Conservation (phyloP, 1,139 yeast species). For the Yamadazyma epiphylla region DNA sequence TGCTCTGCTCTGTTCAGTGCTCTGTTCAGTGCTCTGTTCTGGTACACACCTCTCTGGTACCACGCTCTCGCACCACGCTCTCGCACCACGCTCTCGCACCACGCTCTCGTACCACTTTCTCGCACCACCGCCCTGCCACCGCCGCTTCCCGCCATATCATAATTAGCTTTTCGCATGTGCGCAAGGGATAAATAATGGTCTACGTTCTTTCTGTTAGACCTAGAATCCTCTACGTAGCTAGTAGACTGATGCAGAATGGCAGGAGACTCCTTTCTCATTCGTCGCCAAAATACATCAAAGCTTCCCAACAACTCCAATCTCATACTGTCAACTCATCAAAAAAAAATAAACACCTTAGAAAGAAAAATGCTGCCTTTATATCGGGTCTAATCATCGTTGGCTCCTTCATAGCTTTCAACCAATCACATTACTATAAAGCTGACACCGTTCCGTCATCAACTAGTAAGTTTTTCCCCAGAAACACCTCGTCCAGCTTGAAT, state of each 20-base stretch:
- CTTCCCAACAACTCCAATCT: constrained; percentile 1
- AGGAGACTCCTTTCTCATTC: constrained; percentile 10
- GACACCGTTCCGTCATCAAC: constrained; percentile 35
- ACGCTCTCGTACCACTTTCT: background rate
- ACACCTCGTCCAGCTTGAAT: constrained; percentile 1
- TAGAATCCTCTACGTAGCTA: constrained; percentile 25
- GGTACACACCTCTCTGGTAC: too few relatives aligned
- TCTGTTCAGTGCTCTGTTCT: too few relatives aligned
- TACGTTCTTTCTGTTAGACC: constrained; percentile 31
- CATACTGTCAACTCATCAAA: constrained; percentile 5
- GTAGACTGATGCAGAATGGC: constrained; percentile 17
- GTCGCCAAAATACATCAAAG: constrained; percentile 9
- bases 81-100: background rate
- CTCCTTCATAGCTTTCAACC: constrained; percentile 39
- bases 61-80: background rate
- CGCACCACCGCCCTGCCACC: background rate
- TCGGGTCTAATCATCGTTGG: constrained; percentile 47
- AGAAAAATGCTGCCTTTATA: constrained; percentile 37
- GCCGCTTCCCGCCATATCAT: too few relatives aligned
- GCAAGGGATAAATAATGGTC: constrained; percentile 16
- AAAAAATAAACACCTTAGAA: constrained; percentile 15
- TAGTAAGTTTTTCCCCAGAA: constrained; percentile 11
- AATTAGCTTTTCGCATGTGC: background rate
- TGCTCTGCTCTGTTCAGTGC: too few relatives aligned
- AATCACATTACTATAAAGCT: constrained; percentile 39